A percentile compares a stretch with the other conserved stretches of the same genome.
These are phyloP conservation scores for Fusarium acutatum DNA, from an alignment of 2,329 filamentous ascomycete species.

Conservation along the genomic window DNA sequence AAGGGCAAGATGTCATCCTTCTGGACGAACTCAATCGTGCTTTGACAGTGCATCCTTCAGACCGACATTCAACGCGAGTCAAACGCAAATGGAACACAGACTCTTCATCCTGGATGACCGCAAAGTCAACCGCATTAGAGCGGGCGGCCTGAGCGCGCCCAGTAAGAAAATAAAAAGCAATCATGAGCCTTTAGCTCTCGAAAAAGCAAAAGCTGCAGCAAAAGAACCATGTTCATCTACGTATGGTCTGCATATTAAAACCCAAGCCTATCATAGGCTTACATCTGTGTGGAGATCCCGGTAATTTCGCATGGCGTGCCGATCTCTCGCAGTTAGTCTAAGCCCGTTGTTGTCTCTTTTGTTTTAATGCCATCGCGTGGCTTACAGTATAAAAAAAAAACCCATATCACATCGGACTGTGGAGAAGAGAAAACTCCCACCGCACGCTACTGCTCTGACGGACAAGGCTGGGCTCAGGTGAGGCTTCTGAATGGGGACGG, in stretches of 20 bases:
- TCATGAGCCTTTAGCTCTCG: background rate
- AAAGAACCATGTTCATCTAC: constrained; percentile 29
- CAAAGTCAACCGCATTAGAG: background rate
- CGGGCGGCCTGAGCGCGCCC: constrained; percentile 28
- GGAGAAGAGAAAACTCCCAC: constrained; percentile 28
- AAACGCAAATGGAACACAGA: background rate
- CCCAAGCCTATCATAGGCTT: constrained; percentile 8
- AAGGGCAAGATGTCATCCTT: background rate
- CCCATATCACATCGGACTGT: constrained; percentile 1
- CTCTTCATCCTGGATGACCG: background rate
- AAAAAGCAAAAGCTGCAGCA: constrained; percentile 36
- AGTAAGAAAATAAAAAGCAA: constrained; percentile 31
- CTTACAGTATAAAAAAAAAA: background rate
- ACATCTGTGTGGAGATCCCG: constrained; percentile 31
- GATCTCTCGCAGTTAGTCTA: constrained; percentile 31
- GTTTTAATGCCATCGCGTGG: constrained; percentile 24
- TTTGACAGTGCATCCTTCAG: constrained; percentile 8
- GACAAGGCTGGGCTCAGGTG: constrained; percentile 35
- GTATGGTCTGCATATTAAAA: constrained; percentile 31
- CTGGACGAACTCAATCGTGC: background rate
- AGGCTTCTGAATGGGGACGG: constrained; percentile 27
- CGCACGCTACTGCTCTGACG: constrained; percentile 36
- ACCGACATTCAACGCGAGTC: constrained; percentile 25
- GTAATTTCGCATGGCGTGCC: constrained; percentile 30
- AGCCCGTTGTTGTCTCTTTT: constrained; percentile 24